Evolutionary conservation across 768 basidiomycete genomes (phyloP), one percentile per base, ranked within the genome.

Genomic region (Kwoniella shandongensis): DNA sequence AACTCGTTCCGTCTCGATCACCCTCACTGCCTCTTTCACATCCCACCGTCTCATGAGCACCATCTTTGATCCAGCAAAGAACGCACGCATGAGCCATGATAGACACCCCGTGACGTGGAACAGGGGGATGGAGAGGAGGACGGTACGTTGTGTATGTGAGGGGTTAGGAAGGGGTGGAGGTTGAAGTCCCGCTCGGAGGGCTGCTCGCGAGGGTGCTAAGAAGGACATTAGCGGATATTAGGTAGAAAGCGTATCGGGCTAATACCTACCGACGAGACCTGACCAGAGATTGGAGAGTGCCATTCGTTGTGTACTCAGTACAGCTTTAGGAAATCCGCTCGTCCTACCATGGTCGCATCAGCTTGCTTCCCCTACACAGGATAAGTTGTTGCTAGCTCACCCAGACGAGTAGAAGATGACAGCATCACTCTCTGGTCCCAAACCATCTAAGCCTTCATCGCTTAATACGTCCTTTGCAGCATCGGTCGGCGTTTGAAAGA

Each of bases 31-130:
- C 29, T 66, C 66, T 4, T 27, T 40, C 10, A 62, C 59, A n/a
- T 64, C 51, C 71, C 71, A 73, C 38, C 54, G 23, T n/a, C 63
- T 48, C 54, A 73, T 57, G 42, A 65, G 40, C 6, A 70, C 66
- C 47, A 73, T 63, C 55, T 65, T 68, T 18, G 66, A 67, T 18
- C 71, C 71, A 8, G 59, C 71, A 41, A 65, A 67, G 47, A 73
- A 58, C 0, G 71, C 71, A 11, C 71, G 51, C 64, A 73, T 66
- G 40, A 73, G 62, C 66, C 68, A 73, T 12, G 66, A 66, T 2
- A 73, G 60, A 55, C 67, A 69, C 3, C 71, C 71, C 1, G 71
- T 73, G 10, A 73, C 71, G 69, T 73, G 71, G 57, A 73, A 73
- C 7, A 73, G 56, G 11, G 71, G 71, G 27, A 73, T 70, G n/a